phyloP scores from a whole-genome alignment of 371 early-diverging fungal species.

The Mucor mucedo region DNA sequence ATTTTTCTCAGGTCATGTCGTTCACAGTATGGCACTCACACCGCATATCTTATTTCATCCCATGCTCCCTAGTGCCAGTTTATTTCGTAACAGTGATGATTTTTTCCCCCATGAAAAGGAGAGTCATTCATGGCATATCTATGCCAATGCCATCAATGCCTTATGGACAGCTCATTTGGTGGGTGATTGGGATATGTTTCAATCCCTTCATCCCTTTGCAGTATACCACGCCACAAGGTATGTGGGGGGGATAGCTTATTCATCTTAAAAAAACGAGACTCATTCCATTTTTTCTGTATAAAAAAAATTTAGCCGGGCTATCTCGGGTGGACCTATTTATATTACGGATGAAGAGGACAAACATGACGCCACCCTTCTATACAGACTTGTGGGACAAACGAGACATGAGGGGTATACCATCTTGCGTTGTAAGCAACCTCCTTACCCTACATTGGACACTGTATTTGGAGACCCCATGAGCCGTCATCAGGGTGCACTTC shows the following conservation, averaged over 20 bases:
- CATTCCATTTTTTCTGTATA: not conserved
- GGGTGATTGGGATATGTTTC: constrained; percentile 63
- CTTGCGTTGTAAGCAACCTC: constrained; percentile 16
- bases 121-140: constrained; percentile 58
- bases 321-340: constrained; percentile 53
- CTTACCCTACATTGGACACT: constrained; percentile 22
- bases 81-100: constrained; percentile 52
- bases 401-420: constrained; percentile 7
- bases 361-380: constrained; percentile 30
- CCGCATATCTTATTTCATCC: constrained; percentile 32
- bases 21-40: constrained; percentile 55
- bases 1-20: constrained; percentile 17
- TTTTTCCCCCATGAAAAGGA: constrained; percentile 46
- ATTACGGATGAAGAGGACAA: constrained; percentile 42
- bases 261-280: not conserved
- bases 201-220: constrained; percentile 49
- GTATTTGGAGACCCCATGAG: constrained; percentile 25
- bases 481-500: not conserved
- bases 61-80: constrained; percentile 6
- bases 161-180: constrained; percentile 30
- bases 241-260: not conserved
- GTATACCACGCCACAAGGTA: constrained; percentile 50
- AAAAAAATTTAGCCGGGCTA: constrained; percentile 34
- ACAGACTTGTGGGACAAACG: constrained; percentile 22
- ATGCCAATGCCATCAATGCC: constrained; percentile 47